Evolutionary conservation across 2,329 filamentous ascomycete genomes (phyloP).

Genomic region (Venturia asperata): DNA sequence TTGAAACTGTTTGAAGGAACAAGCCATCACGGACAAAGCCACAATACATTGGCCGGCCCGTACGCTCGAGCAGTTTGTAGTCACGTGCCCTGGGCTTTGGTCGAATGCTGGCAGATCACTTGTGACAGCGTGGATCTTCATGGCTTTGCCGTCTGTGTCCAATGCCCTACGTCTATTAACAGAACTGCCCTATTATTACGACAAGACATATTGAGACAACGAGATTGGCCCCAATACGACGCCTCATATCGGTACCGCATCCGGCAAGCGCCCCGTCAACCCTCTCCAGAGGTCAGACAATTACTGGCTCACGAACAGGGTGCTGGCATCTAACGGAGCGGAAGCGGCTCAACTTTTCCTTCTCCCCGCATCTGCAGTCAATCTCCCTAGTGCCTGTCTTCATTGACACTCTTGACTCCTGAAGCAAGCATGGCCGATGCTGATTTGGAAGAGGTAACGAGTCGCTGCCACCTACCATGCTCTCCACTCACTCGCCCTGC

Average conservation of each 20-base stretch:
- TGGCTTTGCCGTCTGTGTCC: neutral
- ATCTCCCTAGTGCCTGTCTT: neutral
- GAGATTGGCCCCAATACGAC: neutral
- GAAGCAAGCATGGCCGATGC: conserved; percentile 52
- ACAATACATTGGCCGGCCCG: no score
- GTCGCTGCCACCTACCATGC: conserved; percentile 2
- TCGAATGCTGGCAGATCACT: neutral
- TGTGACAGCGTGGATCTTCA: neutral
- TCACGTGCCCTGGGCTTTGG: no score
- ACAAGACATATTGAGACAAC: neutral
- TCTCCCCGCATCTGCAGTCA: neutral
- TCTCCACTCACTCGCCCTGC: conserved; percentile 21
- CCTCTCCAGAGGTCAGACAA: neutral
- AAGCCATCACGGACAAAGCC: neutral
- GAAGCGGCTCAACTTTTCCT: neutral
- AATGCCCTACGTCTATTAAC: neutral
- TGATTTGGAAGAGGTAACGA: conserved; percentile 54
- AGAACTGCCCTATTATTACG: neutral
- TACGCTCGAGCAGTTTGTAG: no score
- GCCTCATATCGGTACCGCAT: neutral
- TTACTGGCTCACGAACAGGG: neutral
- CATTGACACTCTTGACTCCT: neutral
- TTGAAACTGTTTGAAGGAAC: no score
- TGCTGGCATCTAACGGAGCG: neutral
- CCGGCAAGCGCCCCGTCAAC: neutral